phyloP scores from a whole-genome alignment of 768 basidiomycete genomes.

The Sutorius australiensis region DNA sequence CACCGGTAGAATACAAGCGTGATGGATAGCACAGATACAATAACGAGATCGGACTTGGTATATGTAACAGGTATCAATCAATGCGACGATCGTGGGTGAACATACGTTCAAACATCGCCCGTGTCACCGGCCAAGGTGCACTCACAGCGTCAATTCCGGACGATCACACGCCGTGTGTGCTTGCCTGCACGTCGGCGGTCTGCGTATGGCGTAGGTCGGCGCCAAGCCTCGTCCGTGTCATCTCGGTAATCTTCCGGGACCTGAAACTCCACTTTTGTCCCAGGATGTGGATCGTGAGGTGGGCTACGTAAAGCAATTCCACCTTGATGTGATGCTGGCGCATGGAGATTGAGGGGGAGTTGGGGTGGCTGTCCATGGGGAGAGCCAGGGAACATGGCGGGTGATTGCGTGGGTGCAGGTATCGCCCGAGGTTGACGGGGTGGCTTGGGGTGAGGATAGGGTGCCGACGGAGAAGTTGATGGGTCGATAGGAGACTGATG shows the following conservation, averaged over 20 bases:
- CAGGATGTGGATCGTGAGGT: conserved; percentile 42
- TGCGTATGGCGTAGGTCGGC: conserved; percentile 65
- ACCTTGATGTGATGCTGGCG: conserved; percentile 23
- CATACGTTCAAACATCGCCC: conserved; percentile 1
- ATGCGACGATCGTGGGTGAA: conserved; percentile 13
- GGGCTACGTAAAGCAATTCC: conserved; percentile 41
- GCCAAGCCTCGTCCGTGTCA: conserved; percentile 69
- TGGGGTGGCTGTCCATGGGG: conserved; percentile 33
- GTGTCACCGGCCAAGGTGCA: neutral
- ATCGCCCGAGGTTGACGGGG: conserved; percentile 25
- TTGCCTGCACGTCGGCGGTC: conserved; percentile 78
- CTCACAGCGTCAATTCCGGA: conserved; percentile 33
- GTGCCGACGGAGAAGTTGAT: conserved; percentile 27
- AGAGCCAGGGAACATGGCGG: conserved; percentile 28
- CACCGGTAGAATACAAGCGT: conserved; percentile 21
- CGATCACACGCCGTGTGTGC: conserved; percentile 71
- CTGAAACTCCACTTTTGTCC: conserved; percentile 29
- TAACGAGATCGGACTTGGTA: conserved; percentile 17
- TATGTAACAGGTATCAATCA: conserved; percentile 23
- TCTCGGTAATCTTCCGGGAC: conserved; percentile 47
- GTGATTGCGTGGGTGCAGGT: conserved; percentile 25
- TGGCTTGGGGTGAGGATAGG: conserved; percentile 34
- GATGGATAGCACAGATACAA: conserved; percentile 20
- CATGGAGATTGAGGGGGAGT: conserved; percentile 33
- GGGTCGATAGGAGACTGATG: conserved; percentile 28